phyloP scores from a whole-genome alignment of 169 alveolate genomes.

The Plasmodium knowlesi region DNA sequence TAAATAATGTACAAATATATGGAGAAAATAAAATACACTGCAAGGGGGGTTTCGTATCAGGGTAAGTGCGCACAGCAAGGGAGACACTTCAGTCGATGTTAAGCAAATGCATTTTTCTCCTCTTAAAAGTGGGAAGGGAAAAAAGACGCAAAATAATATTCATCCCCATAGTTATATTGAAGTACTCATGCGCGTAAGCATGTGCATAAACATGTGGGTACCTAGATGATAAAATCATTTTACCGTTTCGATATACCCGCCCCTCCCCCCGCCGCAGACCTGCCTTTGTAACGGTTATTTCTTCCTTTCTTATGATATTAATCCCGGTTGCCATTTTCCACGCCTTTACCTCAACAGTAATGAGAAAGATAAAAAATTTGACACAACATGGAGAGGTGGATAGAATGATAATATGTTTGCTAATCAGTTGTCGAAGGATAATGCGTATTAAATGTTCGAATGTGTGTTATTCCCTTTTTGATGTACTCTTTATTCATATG shows the following conservation, averaged over 20 bases:
- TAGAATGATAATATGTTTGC: neutral
- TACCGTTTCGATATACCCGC: neutral
- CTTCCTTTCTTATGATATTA: constrained; percentile 71
- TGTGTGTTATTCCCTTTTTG: neutral
- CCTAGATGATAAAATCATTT: neutral
- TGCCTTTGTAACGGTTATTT: constrained; percentile 52
- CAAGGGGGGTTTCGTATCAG: constrained; percentile 62
- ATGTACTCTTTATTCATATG: neutral
- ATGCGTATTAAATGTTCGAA: neutral
- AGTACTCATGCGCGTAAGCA: neutral
- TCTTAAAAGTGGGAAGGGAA: neutral
- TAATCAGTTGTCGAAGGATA: neutral
- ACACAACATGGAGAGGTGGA: neutral
- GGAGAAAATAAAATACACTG: constrained; percentile 73
- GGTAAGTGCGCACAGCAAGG: constrained; percentile 5
- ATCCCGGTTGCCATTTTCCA: constrained; percentile 70
- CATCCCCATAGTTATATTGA: neutral
- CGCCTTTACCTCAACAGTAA: constrained; percentile 75
- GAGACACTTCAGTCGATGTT: neutral
- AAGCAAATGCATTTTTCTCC: neutral
- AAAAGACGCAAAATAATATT: neutral
- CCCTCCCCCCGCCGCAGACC: constrained; percentile 15
- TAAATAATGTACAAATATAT: constrained; percentile 70
- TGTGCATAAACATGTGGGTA: neutral
- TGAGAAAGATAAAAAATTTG: neutral